phyloP scores from a whole-genome alignment of 1,284 basidiomycete species.

The Cerioporus squamosus region DNA sequence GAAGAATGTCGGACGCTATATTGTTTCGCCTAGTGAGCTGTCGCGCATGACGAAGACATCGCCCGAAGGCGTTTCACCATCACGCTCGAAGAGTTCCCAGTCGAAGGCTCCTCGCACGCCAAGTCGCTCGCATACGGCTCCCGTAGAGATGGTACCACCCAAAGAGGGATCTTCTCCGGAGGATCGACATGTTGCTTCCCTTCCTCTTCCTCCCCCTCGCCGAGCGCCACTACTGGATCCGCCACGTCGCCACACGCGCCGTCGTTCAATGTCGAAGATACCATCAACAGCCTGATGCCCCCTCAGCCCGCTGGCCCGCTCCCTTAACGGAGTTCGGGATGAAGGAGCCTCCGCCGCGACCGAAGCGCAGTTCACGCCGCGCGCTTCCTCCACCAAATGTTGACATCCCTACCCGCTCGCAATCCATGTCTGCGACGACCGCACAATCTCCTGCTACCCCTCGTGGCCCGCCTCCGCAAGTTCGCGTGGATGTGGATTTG shows the following conservation, averaged over 20 bases:
- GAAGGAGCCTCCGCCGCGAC: constrained; percentile 29
- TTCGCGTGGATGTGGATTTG: constrained; percentile 25
- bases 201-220: constrained; percentile 36
- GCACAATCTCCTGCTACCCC: constrained; percentile 28
- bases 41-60: constrained; percentile 27
- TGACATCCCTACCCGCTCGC: constrained; percentile 24
- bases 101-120: constrained; percentile 10
- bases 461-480: constrained; percentile 23
- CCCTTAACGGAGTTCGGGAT: constrained; percentile 34
- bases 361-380: constrained; percentile 32
- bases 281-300: constrained; percentile 34
- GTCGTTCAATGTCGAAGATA: constrained; percentile 36
- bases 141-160: constrained; percentile 10
- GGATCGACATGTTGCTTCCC: constrained; percentile 25
- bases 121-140: constrained; percentile 27
- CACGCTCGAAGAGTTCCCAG: constrained; percentile 2
- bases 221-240: constrained; percentile 20
- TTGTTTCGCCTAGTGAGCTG: constrained; percentile 57
- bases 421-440: constrained; percentile 23
- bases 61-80: background rate
- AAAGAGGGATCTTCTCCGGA: constrained; percentile 5
- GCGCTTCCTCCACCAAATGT: constrained; percentile 23
- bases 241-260: constrained; percentile 36
- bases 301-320: constrained; percentile 20
- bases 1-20: constrained; percentile 43